Conservation (phyloP, 768 basidiomycete genomes). For the Rhodosporidiobolus sp. region DNA sequence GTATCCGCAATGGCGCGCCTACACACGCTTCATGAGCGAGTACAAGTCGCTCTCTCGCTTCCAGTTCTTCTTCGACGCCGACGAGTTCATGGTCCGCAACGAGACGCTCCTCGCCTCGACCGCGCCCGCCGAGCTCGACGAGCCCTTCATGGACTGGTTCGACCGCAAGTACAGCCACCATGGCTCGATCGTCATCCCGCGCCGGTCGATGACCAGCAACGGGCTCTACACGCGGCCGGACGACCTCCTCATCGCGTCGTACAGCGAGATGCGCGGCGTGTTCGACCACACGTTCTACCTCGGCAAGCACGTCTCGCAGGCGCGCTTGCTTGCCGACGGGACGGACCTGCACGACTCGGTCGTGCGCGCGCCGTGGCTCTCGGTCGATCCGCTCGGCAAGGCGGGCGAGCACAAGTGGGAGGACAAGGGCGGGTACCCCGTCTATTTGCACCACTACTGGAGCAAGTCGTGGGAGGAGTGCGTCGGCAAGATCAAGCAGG, state of each 20-base stretch:
- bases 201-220: too few relatives aligned
- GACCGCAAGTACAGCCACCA: neutral
- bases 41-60: neutral
- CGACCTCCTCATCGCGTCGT: neutral
- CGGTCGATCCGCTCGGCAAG: too few relatives aligned
- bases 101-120: neutral
- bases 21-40: neutral
- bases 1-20: neutral
- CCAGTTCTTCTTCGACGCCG: slow-evolving; percentile 12
- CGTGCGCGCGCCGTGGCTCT: too few relatives aligned
- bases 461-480: too few relatives aligned
- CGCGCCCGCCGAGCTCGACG: neutral
- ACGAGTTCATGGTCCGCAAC: slow-evolving; percentile 9
- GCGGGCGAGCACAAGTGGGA: too few relatives aligned
- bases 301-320: too few relatives aligned
- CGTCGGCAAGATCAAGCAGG: too few relatives aligned
- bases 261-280: too few relatives aligned
- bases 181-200: neutral
- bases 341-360: too few relatives aligned
- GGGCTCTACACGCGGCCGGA: neutral
- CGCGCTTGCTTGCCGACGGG: too few relatives aligned
- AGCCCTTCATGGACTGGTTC: neutral
- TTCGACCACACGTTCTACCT: neutral
- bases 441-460: too few relatives aligned
- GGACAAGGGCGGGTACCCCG: too few relatives aligned